Conservation (phyloP, 2,329 filamentous ascomycete species). For the Venturia carpophila region DNA sequence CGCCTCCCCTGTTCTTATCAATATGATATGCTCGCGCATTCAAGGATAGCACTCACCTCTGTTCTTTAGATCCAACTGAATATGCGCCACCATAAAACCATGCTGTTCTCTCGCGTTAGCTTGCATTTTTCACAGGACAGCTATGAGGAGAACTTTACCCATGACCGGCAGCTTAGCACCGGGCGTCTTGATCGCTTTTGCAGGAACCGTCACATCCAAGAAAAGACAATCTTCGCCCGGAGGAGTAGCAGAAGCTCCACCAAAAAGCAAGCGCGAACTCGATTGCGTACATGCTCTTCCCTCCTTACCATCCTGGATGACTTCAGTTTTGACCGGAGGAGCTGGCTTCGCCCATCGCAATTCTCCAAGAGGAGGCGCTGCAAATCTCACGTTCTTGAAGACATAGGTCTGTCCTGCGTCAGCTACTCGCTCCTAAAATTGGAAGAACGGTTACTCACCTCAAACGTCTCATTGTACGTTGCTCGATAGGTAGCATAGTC, state of each 20-base stretch:
- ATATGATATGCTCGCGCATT: not conserved
- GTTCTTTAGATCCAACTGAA: slow-evolving; percentile 4
- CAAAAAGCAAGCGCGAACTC: not conserved
- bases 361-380: slow-evolving; percentile 29
- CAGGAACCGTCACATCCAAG: slow-evolving; percentile 44
- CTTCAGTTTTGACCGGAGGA: slow-evolving; percentile 5
- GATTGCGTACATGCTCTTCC: slow-evolving; percentile 4
- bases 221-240: slow-evolving; percentile 42
- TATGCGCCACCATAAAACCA: slow-evolving; percentile 18
- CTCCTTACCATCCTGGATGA: not conserved
- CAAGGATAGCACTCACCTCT: not conserved
- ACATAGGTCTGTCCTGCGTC: slow-evolving; percentile 9
- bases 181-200: slow-evolving; percentile 26
- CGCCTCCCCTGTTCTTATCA: not conserved
- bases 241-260: not conserved
- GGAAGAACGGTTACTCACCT: not conserved
- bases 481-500: slow-evolving; percentile 12
- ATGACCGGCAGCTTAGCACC: slow-evolving; percentile 14
- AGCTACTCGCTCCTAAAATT: no score
- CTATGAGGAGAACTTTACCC: not conserved
- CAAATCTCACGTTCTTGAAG: slow-evolving; percentile 26
- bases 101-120: not conserved
- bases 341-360: slow-evolving; percentile 22
- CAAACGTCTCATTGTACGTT: not conserved
- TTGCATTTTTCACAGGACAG: no score